Conservation (phyloP, 495 filamentous ascomycete species). For the Talaromyces thailandensis region DNA sequence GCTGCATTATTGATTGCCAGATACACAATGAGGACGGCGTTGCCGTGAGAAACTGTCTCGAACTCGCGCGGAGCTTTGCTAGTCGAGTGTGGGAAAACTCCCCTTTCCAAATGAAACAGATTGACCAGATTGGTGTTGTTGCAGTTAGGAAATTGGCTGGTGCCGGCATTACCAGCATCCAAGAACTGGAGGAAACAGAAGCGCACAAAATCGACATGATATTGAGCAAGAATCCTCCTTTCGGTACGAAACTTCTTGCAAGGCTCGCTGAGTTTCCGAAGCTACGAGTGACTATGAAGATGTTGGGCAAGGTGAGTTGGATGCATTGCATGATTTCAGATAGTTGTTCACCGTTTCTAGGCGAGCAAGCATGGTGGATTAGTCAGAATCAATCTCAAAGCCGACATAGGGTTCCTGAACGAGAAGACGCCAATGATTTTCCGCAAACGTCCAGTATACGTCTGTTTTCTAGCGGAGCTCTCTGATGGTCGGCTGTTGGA, state of each 20-base stretch:
- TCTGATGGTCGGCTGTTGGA: constrained; percentile 66
- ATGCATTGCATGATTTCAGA: neutral
- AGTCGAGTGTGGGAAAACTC: constrained; percentile 84
- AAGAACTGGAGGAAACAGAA: constrained; percentile 59
- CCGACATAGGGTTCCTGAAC: constrained; percentile 67
- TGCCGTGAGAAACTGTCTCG: constrained; percentile 59
- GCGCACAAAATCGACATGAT: constrained; percentile 65
- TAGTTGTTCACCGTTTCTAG: constrained; percentile 15
- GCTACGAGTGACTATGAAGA: constrained; percentile 49
- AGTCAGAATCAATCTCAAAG: constrained; percentile 54
- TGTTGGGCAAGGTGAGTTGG: constrained; percentile 37
- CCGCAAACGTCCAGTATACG: constrained; percentile 49
- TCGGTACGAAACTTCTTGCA: constrained; percentile 60
- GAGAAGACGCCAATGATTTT: constrained; percentile 51
- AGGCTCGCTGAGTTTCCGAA: constrained; percentile 65
- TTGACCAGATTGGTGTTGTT: constrained; percentile 72
- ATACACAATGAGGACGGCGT: constrained; percentile 57
- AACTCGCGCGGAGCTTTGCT: constrained; percentile 67
- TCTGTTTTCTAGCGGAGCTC: constrained; percentile 69
- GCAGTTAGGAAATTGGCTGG: constrained; percentile 68
- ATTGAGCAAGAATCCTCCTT: constrained; percentile 74
- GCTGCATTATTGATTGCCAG: constrained; percentile 83
- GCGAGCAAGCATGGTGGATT: constrained; percentile 28
- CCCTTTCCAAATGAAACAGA: constrained; percentile 76
- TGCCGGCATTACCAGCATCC: constrained; percentile 61